Percentiles rank a stretch among this genome's conserved stretches.
Evolutionary conservation across 1,284 basidiomycete species (phyloP).

Genomic region (Vanrija pseudolonga): DNA sequence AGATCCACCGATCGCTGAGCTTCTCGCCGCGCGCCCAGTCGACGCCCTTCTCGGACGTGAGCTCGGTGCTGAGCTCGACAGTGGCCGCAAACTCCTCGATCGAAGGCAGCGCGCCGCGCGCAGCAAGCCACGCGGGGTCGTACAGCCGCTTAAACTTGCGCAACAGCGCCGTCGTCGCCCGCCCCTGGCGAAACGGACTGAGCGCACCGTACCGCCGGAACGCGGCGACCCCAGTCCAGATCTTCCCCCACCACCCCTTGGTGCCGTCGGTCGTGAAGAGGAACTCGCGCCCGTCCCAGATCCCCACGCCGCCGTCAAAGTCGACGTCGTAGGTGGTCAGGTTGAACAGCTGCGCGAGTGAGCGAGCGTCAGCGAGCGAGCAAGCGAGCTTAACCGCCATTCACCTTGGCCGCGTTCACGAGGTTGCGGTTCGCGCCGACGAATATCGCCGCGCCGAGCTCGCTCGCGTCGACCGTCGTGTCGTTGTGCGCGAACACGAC

Average conservation of each 20-base stretch:
- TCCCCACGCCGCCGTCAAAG: conserved; percentile 30
- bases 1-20: conserved; percentile 58
- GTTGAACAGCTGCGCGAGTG: conserved; percentile 64
- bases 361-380: too few relatives aligned
- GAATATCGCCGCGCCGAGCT: conserved; percentile 84
- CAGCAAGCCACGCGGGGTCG: conserved; percentile 27
- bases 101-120: conserved; percentile 25
- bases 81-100: conserved; percentile 37
- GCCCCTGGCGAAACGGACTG: conserved; percentile 60
- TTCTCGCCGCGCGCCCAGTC: conserved; percentile 58
- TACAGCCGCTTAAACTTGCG: conserved; percentile 38
- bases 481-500: conserved; percentile 73
- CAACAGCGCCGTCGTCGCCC: conserved; percentile 34
- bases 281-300: conserved; percentile 67
- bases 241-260: conserved; percentile 51
- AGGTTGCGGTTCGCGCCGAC: conserved; percentile 76
- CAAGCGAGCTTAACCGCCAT: conserved; percentile 55
- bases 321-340: conserved; percentile 60
- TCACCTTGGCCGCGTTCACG: conserved; percentile 72
- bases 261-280: conserved; percentile 58
- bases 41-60: conserved; percentile 57
- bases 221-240: conserved; percentile 65
- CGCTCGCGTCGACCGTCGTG: conserved; percentile 60
- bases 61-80: conserved; percentile 38
- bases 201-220: conserved; percentile 76